Evolutionary conservation across 805 yeast species (phyloP), one percentile per base, ranked within the genome.

Genomic region (Wickerhamiella qilinensis): DNA sequence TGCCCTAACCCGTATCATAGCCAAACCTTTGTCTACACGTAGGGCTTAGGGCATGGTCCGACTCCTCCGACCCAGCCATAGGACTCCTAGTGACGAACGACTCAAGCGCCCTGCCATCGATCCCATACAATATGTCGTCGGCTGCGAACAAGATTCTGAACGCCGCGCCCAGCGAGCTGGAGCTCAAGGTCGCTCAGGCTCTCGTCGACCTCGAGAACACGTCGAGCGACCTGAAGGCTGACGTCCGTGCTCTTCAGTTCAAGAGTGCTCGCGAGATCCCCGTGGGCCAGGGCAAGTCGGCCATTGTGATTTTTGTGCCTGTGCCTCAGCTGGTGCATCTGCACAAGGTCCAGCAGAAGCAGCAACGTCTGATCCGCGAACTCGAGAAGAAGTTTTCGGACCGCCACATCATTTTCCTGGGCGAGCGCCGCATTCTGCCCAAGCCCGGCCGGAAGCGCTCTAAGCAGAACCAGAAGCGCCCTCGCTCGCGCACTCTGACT

Each of bases 341-440:
- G 88, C 93, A 84, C 78, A 82, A 80, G 71, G 94, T 83, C 60
- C 95, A 86, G 83, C 84, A 79, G 73, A 93, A 88, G 62, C 98
- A 88, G 77, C 61, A 55, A 49, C 60, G 67, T 72, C 79, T 88
- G 67, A 84, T 95, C 73, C 88, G 97, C 73, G 98, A 88, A 76
- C 81, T 88, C 67, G 98, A 88, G 75, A 88, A 88, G 93, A 88
- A 91, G 75, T 91, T 88, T 86, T 93, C 96, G 66, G 98, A 88
- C 77, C 83, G 94, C 69, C 96, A 91, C 68, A 95, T 88, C 68
- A 88, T 91, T 59, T 84, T 88, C 84, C 78, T 88, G 65, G 97
- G 96, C 64, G 97, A 88, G 77, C 84, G 98, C 75, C 84, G 95
- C 74, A 91, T 88, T 73, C 76, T 91, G 65, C 95, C 97, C 73